These are phyloP conservation scores for Micractinium sp. DNA, from an alignment of 139 green algal species.

Conservation along the genomic window DNA sequence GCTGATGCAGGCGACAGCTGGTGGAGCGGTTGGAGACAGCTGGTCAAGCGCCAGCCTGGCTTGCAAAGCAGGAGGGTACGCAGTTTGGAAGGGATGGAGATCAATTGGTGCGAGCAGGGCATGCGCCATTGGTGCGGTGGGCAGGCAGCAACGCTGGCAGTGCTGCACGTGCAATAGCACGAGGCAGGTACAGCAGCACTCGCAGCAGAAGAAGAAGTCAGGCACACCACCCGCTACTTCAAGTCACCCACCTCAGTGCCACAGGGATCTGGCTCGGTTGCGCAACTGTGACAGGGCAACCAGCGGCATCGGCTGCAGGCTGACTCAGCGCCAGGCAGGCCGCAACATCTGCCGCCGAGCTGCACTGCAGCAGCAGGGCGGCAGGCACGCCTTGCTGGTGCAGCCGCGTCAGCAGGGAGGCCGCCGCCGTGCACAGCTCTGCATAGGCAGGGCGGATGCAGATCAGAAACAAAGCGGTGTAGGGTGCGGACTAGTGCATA, in stretches of 20 bases:
- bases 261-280: constrained; percentile 9
- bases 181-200: no score
- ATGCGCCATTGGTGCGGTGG: no score
- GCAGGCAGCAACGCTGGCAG: not conserved
- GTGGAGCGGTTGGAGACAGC: not conserved
- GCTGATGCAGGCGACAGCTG: not conserved
- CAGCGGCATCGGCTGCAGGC: not conserved
- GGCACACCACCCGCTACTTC: not conserved
- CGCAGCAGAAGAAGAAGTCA: not conserved
- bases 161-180: no score
- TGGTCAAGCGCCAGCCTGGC: constrained; percentile 16
- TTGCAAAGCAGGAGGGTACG: not conserved
- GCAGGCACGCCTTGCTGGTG: constrained; percentile 24
- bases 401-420: not conserved
- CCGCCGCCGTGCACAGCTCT: not conserved
- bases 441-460: not conserved
- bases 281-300: not conserved
- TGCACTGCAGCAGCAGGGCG: constrained; percentile 29
- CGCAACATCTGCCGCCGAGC: not conserved
- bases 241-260: not conserved
- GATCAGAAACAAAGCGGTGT: not conserved
- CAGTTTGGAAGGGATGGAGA: not conserved
- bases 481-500: no score
- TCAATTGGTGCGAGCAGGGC: no score
- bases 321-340: not conserved